phyloP scores from a whole-genome alignment of 805 yeast species.

The Blastobotrys mokoenaii region DNA sequence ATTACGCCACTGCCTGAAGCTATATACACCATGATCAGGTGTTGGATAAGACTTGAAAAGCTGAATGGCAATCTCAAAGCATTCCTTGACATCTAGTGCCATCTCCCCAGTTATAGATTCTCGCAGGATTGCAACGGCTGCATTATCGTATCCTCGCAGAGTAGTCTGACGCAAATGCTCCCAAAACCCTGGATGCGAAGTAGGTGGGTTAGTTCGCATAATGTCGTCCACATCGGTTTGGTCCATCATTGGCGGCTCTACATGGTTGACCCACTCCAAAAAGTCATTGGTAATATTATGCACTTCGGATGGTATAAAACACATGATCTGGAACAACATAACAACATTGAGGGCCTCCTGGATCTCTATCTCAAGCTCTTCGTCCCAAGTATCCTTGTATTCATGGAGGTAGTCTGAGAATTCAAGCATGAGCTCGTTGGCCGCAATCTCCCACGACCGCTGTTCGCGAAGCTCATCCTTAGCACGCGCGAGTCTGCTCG shows the following conservation, averaged over 20 bases:
- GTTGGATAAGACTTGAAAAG: slow-evolving; percentile 21
- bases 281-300: slow-evolving; percentile 16
- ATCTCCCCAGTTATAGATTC: slow-evolving; percentile 1
- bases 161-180: slow-evolving; percentile 5
- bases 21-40: slow-evolving; percentile 8
- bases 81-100: slow-evolving; percentile 8
- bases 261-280: slow-evolving; percentile 25
- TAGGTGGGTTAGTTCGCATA: slow-evolving; percentile 12
- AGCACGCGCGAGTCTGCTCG: slow-evolving; percentile 3
- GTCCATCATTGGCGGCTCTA: slow-evolving; percentile 2
- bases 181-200: slow-evolving; percentile 15
- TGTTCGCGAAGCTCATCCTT: slow-evolving; percentile 4
- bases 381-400: slow-evolving; percentile 2
- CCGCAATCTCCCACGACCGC: slow-evolving; percentile 1
- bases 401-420: slow-evolving; percentile 3
- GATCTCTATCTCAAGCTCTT: slow-evolving; percentile 4
- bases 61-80: slow-evolving; percentile 11
- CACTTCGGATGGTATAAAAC: slow-evolving; percentile 10
- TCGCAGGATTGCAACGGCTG: slow-evolving; percentile 8
- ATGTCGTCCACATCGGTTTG: slow-evolving; percentile 7
- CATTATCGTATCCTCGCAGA: slow-evolving; percentile 13
- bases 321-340: slow-evolving; percentile 17
- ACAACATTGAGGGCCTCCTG: slow-evolving; percentile 18
- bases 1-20: slow-evolving; percentile 23
- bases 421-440: slow-evolving; percentile 6